These are phyloP conservation scores for Sherardia arvensis DNA, from an alignment of 257 asterid genomes.

Conservation along the genomic window DNA sequence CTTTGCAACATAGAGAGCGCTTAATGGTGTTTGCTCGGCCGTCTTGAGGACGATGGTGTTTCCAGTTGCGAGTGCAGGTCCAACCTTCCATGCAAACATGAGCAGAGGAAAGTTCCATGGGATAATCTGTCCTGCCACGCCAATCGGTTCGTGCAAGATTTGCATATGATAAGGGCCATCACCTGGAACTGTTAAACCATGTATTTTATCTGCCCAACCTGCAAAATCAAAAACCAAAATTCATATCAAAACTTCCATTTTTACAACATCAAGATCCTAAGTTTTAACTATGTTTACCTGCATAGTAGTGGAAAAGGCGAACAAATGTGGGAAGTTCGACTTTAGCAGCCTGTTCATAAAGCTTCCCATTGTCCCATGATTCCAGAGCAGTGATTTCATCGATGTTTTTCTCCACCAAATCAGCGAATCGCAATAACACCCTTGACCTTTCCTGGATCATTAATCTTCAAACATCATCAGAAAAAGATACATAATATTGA, in stretches of 20 bases:
- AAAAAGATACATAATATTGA: not conserved
- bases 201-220: constrained; percentile 87
- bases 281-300: constrained; percentile 30
- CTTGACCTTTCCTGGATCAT: constrained; percentile 54
- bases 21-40: constrained; percentile 84
- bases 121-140: constrained; percentile 73
- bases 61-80: constrained; percentile 73
- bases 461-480: not conserved
- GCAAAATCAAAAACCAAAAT: not conserved
- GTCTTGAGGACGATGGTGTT: constrained; percentile 63
- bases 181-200: constrained; percentile 67
- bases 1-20: constrained; percentile 65
- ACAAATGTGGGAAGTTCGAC: constrained; percentile 46
- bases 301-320: constrained; percentile 55
- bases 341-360: constrained; percentile 50
- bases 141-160: constrained; percentile 74
- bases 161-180: constrained; percentile 63
- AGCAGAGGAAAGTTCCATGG: constrained; percentile 86
- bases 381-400: constrained; percentile 66
- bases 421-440: constrained; percentile 51
- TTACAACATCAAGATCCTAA: not conserved
- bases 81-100: constrained; percentile 79
- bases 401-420: constrained; percentile 49
- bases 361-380: constrained; percentile 81
- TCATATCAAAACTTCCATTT: not conserved